These are phyloP conservation scores for Cicer cuneatum DNA, from an alignment of 306 rosid genomes.

Conservation along the genomic window DNA sequence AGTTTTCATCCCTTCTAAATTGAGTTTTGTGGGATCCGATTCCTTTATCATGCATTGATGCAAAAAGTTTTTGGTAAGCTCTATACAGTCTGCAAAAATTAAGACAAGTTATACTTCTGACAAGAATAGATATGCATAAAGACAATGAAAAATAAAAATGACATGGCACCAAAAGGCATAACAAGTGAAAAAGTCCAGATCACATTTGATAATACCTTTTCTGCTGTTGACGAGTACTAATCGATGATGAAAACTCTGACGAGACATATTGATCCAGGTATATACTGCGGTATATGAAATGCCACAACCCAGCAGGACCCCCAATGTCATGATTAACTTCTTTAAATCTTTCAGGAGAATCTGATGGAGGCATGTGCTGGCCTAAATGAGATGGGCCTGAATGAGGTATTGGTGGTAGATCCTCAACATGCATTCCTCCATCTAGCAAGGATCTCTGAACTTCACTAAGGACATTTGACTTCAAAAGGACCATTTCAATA, in stretches of 20 bases:
- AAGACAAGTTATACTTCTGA: constrained; percentile 42
- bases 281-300: constrained; percentile 93
- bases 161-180: constrained; percentile 13
- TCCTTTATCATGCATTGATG: constrained; percentile 93
- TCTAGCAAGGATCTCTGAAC: constrained; percentile 97
- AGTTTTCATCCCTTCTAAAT: constrained; percentile 94
- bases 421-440: constrained; percentile 97
- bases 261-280: constrained; percentile 92
- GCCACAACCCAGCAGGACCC: constrained; percentile 97
- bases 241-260: constrained; percentile 78
- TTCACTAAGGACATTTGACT: constrained; percentile 90
- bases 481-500: constrained; percentile 81
- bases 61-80: constrained; percentile 88
- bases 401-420: constrained; percentile 71
- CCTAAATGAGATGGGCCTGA: constrained; percentile 71
- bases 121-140: constrained; percentile 7
- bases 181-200: constrained; percentile 23
- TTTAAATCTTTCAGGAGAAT: constrained; percentile 74
- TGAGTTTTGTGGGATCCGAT: constrained; percentile 93
- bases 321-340: constrained; percentile 66
- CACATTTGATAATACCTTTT: constrained; percentile 62
- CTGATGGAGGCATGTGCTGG: constrained; percentile 70
- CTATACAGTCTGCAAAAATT: constrained; percentile 76
- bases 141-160: not conserved
- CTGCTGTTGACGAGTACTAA: constrained; percentile 73